Percentiles rank a stretch among this genome's conserved stretches.
These are phyloP conservation scores for Botrytis cinerea DNA, from an alignment of 2,329 filamentous ascomycete species.

Conservation along the genomic window DNA sequence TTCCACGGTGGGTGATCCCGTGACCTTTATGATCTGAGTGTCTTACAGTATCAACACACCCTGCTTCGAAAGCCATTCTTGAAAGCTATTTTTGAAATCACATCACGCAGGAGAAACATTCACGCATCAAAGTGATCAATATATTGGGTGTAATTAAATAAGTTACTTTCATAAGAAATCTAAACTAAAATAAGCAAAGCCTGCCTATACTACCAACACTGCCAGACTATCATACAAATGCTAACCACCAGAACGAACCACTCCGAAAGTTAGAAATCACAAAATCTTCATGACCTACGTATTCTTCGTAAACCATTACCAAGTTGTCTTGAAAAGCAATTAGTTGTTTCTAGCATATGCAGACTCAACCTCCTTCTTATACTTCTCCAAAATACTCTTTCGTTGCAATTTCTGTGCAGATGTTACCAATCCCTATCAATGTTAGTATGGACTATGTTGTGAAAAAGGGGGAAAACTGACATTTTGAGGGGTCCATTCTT, in stretches of 20 bases:
- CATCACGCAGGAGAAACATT: background rate
- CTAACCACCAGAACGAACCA: constrained; percentile 15
- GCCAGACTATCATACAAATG: constrained; percentile 23
- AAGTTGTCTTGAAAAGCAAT: background rate
- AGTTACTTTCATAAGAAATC: constrained; percentile 5
- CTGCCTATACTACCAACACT: constrained; percentile 17
- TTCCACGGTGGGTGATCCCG: constrained; percentile 13
- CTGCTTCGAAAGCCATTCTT: background rate
- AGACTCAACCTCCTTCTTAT: constrained; percentile 58
- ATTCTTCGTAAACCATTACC: constrained; percentile 17
- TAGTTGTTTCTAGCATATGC: constrained; percentile 36
- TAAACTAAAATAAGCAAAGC: constrained; percentile 17
- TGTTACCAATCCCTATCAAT: constrained; percentile 60
- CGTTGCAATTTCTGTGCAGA: constrained; percentile 74
- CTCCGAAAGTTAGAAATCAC: constrained; percentile 5
- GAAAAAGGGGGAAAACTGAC: constrained; percentile 55
- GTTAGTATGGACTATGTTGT: constrained; percentile 43
- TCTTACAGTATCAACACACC: background rate
- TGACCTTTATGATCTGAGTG: background rate
- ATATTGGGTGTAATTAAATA: background rate
- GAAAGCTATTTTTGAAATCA: background rate
- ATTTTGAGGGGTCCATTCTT: constrained; percentile 85
- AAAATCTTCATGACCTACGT: constrained; percentile 12
- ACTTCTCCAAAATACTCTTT: constrained; percentile 64
- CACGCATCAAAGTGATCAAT: background rate